Evolutionary conservation across 108 stramenopile genomes (phyloP), one percentile per base, ranked within the genome.

Genomic region (Chaetoceros muelleri): DNA sequence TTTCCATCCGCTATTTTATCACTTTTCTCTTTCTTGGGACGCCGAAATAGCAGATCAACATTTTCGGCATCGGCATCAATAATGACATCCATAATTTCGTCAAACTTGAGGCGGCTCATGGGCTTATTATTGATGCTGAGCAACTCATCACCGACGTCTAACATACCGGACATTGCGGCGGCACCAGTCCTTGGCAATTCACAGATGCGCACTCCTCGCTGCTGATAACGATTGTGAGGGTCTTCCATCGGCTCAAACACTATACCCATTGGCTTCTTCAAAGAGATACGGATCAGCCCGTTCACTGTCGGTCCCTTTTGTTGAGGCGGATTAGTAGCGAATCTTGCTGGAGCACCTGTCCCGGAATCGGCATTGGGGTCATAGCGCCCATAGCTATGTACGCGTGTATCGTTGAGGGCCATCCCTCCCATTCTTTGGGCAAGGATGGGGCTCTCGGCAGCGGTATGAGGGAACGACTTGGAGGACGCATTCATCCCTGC

Each of bases 11-110:
- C 40, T 18, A 44, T 16, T 29, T 21, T 29, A 19, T 28, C 53
- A 3, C 22, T 44, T 23, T 34, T 66, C 21, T 82, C 81, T 61
- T 84, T 86, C 19, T 65, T 55, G 3, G 88, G 88, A 24, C 88
- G 63, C 0, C 88, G 84, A 62, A 90, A 90, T 57, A 90, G 64
- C 60, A 90, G 70, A 58, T 81, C 75, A 25, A 90, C 88, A 48
- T 72, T 46, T 46, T 90, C 88, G 2, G 82, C 79, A 64, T 90
- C 88, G 3, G 88, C 88, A 57, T 82, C 84, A 70, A 90, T 90
- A 48, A 90, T 90, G 55, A 85, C 84, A 44, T 90, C 88, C 88
- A 90, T 90, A 55, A 90, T 90, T 57, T 90, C 84, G 66, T 90
- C 88, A 71, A 90, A 90, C 1, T 80, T 84, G 28, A 86, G 46